Conservation (phyloP, 805 yeast genomes). For the Kockiozyma suomiensis region DNA sequence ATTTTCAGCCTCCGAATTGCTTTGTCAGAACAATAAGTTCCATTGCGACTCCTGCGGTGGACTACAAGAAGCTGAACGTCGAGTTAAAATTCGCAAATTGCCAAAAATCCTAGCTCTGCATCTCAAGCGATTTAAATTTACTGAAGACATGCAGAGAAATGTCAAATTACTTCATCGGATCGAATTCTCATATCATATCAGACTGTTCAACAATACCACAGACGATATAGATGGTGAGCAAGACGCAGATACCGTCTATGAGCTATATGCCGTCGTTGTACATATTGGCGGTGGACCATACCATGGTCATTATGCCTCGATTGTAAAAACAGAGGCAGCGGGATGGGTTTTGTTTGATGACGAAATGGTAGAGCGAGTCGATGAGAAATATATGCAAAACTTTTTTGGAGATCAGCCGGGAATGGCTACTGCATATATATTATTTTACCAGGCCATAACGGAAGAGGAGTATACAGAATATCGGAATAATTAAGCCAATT, state of each 20-base stretch:
- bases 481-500: slow-evolving; percentile 1
- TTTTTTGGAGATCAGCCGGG: slow-evolving; percentile 90
- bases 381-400: slow-evolving; percentile 76
- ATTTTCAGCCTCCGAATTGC: slow-evolving; percentile 82
- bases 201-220: slow-evolving; percentile 66
- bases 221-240: slow-evolving; percentile 47
- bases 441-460: slow-evolving; percentile 71
- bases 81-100: slow-evolving; percentile 73
- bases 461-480: slow-evolving; percentile 36
- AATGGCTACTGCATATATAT: slow-evolving; percentile 85
- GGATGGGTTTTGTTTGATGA: slow-evolving; percentile 96
- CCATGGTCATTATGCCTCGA: slow-evolving; percentile 92
- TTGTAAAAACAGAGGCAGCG: slow-evolving; percentile 72
- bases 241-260: slow-evolving; percentile 65
- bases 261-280: slow-evolving; percentile 81
- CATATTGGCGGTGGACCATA: slow-evolving; percentile 98
- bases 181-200: slow-evolving; percentile 71
- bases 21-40: slow-evolving; percentile 85
- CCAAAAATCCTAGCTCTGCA: slow-evolving; percentile 84
- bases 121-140: slow-evolving; percentile 88
- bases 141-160: slow-evolving; percentile 76
- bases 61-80: slow-evolving; percentile 89
- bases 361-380: slow-evolving; percentile 88
- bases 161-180: slow-evolving; percentile 86
- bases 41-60: slow-evolving; percentile 90